Evolutionary conservation across 1,284 basidiomycete species (phyloP).

Genomic region (Laetiporus sulphureus): DNA sequence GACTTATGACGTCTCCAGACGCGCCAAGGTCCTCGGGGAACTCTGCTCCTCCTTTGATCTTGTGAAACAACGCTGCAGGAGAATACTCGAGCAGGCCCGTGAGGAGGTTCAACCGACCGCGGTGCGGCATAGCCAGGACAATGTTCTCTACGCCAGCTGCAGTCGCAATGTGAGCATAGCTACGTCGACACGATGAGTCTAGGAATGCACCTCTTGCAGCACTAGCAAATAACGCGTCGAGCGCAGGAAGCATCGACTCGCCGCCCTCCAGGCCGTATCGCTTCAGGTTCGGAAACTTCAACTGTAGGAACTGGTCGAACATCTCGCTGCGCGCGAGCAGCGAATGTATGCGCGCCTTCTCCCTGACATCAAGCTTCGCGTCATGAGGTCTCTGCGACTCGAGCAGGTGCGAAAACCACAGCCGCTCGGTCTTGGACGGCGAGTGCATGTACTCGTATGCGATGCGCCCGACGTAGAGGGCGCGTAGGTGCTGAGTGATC

Average conservation of each 20-base stretch:
- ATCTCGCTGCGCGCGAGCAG: conserved; percentile 73
- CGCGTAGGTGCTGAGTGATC: conserved; percentile 63
- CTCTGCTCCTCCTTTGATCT: conserved; percentile 78
- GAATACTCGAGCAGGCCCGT: conserved; percentile 68
- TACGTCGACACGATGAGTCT: background rate
- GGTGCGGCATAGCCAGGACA: conserved; percentile 78
- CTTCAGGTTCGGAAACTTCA: conserved; percentile 81
- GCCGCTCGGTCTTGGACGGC: conserved; percentile 69
- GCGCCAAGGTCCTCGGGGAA: conserved; percentile 60
- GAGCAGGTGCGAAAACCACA: conserved; percentile 82
- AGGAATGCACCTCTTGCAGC: conserved; percentile 51
- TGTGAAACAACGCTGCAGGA: conserved; percentile 70
- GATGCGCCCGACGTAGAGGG: conserved; percentile 75
- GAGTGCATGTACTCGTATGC: conserved; percentile 91
- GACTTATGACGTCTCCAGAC: conserved; percentile 83
- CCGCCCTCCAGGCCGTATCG: conserved; percentile 84
- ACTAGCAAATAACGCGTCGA: conserved; percentile 68
- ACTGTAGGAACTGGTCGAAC: conserved; percentile 76
- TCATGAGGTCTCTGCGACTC: conserved; percentile 50
- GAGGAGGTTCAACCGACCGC: conserved; percentile 85
- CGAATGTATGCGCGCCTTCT: conserved; percentile 55
- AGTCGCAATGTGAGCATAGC: background rate
- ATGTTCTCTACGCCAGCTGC: conserved; percentile 65
- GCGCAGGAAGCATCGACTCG: conserved; percentile 84
- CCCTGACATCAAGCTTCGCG: conserved; percentile 23